Evolutionary conservation across 2,329 filamentous ascomycete species (phyloP).

Genomic region (Calonectria honghensis): DNA sequence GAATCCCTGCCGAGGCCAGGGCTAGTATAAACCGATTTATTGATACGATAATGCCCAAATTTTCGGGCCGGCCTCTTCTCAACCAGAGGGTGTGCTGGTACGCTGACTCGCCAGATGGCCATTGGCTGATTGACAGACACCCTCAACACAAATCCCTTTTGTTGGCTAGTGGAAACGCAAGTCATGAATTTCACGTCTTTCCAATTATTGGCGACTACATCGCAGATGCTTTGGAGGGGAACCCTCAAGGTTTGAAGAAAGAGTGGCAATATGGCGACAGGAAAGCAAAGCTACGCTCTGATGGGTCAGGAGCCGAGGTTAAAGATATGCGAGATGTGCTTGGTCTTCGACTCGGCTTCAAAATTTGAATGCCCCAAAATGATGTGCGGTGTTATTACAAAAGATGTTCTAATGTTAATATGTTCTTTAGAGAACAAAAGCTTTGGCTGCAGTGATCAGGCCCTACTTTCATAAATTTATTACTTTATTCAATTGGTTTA

Average conservation of each 20-base stretch:
- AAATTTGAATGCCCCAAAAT: background rate
- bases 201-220: conserved; percentile 52
- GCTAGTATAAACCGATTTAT: conserved; percentile 31
- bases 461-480: background rate
- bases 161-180: conserved; percentile 51
- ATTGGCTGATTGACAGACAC: conserved; percentile 52
- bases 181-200: conserved; percentile 56
- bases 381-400: background rate
- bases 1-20: conserved; percentile 34
- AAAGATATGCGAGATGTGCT: conserved; percentile 10
- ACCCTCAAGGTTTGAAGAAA: conserved; percentile 39
- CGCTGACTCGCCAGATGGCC: conserved; percentile 52
- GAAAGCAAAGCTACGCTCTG: conserved; percentile 31
- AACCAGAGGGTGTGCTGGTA: conserved; percentile 53
- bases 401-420: background rate
- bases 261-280: conserved; percentile 50
- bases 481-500: background rate
- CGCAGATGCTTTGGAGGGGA: conserved; percentile 47
- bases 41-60: conserved; percentile 49
- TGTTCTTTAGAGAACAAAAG: background rate
- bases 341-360: background rate
- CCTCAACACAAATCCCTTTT: conserved; percentile 44
- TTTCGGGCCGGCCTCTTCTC: conserved; percentile 49
- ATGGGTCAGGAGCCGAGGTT: background rate
- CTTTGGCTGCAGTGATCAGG: background rate